These are phyloP conservation scores for Phialemoniopsis sp. DNA, from an alignment of 2,329 filamentous ascomycete genomes.

Conservation along the genomic window DNA sequence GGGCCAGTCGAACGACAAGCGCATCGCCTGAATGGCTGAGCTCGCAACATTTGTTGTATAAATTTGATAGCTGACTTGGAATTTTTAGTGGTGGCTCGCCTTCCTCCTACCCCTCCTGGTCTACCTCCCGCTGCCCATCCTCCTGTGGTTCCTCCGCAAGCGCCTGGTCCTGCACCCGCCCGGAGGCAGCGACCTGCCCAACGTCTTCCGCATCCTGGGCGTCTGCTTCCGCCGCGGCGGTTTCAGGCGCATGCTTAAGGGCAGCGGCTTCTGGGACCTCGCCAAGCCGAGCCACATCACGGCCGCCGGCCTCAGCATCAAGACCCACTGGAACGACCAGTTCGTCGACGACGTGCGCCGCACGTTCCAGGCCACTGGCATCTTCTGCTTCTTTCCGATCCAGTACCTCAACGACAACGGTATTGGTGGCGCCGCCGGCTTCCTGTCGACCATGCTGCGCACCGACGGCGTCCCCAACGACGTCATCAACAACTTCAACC, in stretches of 20 bases:
- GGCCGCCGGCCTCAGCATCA: conserved; percentile 29
- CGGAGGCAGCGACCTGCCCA: conserved; percentile 38
- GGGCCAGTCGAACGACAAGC: too few relatives aligned
- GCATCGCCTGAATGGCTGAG: too few relatives aligned
- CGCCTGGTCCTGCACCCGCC: conserved; percentile 38
- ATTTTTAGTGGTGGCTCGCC: conserved; percentile 38
- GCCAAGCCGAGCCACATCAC: conserved; percentile 52
- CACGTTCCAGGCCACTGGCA: conserved; percentile 57
- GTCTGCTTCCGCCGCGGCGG: conserved; percentile 34
- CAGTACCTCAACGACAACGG: conserved; percentile 42
- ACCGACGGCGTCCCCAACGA: conserved; percentile 48
- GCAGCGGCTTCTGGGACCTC: conserved; percentile 47
- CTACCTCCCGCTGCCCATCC: conserved; percentile 34
- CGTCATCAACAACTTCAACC: conserved; percentile 44
- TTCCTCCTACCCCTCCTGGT: conserved; percentile 28
- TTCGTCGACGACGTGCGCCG: conserved; percentile 64
- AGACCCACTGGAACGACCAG: conserved; percentile 55
- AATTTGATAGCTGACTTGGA: too few relatives aligned
- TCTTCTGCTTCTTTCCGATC: conserved; percentile 48
- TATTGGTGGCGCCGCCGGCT: conserved; percentile 43
- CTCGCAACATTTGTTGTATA: too few relatives aligned
- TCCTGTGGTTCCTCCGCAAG: conserved; percentile 35
- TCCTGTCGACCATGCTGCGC: conserved; percentile 40
- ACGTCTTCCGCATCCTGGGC: conserved; percentile 34
- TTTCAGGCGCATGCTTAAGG: conserved; percentile 35